Base-by-base conservation (phyloP, 441 rosid genomes). In the Croton setiger region DNA sequence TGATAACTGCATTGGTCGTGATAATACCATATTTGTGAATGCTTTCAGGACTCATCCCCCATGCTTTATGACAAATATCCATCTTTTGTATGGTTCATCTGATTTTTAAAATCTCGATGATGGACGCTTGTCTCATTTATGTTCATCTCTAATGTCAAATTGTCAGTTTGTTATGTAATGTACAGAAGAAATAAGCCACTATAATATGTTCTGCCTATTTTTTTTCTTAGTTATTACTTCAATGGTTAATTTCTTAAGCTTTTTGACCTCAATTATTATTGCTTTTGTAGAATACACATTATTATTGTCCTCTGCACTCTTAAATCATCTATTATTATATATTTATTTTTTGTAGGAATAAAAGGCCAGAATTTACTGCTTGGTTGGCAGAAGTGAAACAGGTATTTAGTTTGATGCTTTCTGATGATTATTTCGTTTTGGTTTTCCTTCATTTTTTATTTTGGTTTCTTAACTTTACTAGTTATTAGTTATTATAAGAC, bases 331-430 rank as follows among this genome's bases (percentile, higher is more conserved):
- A 23, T 62, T 21, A 12, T 49, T 27, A 27, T 27, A 27, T 2
- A 33, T 56, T 49, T 56, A 13, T 23, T 37, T 21, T 75, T 33
- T 81, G 77, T 73, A 93, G 98, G 98, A 93, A 72, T 70, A 93
- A 89, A 79, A 88, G 98, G 63, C 98, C 97, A n/a, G 98, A 93
- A 81, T 93, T 91, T 83, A 91, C 96, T 64, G 98, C 98, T 65
- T 93, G 98, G 97, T 76, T 93, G 73, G 84, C 86, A 51, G 98
- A 93, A 86, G 90, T 93, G 58, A 93, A 89, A 66, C 85, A 91
- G 96, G 97, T 89, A 67, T 74, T 68, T 45, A 36, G 54, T 7
- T 49, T 58, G 8, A 13, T 13, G 39, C 53, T 15, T 41, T 60
- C 58, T 49, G 4, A 21, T 62, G 10, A 10, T 41, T 47, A 3